Percentiles rank a stretch among this genome's conserved stretches.
Conservation (phyloP, 129 eudicot genomes). For the Artemisia annua region DNA sequence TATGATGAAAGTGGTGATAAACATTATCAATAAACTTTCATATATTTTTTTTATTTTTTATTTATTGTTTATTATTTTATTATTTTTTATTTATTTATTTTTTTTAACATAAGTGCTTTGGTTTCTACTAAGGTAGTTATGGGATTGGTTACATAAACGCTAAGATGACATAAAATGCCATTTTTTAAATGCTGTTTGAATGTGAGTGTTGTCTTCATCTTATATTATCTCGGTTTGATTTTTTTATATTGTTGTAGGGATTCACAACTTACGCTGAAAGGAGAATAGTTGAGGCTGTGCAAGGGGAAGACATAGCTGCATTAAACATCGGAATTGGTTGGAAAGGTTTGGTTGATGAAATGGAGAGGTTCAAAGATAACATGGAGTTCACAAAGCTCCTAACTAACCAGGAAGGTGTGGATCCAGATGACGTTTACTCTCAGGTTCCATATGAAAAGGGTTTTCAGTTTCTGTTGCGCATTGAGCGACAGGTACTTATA, state of each 20-base stretch:
- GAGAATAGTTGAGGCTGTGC: conserved; percentile 95
- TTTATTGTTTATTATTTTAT: too few relatives aligned
- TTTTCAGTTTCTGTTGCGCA: conserved; percentile 92
- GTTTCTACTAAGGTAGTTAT: too few relatives aligned
- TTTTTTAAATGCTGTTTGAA: too few relatives aligned
- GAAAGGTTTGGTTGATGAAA: conserved; percentile 77
- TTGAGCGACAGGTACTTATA: conserved; percentile 75
- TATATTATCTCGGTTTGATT: conserved; percentile 42
- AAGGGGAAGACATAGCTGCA: conserved; percentile 82
- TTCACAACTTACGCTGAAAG: conserved; percentile 97
- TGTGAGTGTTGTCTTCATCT: too few relatives aligned
- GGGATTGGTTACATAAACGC: too few relatives aligned
- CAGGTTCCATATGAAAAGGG: conserved; percentile 96
- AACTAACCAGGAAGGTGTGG: conserved; percentile 90
- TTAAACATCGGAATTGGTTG: conserved; percentile 88
- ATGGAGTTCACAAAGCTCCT: conserved; percentile 89
- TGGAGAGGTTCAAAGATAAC: conserved; percentile 93
- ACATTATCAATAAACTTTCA: too few relatives aligned
- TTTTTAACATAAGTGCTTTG: too few relatives aligned
- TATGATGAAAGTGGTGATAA: too few relatives aligned
- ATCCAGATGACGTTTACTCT: conserved; percentile 95
- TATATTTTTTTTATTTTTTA: too few relatives aligned
- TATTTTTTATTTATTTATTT: too few relatives aligned
- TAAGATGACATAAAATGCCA: too few relatives aligned
- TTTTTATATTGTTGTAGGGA: conserved; percentile 53